These are phyloP conservation scores for Furcasterigmium sp. DNA, from an alignment of 2,329 filamentous ascomycete genomes.

Conservation along the genomic window DNA sequence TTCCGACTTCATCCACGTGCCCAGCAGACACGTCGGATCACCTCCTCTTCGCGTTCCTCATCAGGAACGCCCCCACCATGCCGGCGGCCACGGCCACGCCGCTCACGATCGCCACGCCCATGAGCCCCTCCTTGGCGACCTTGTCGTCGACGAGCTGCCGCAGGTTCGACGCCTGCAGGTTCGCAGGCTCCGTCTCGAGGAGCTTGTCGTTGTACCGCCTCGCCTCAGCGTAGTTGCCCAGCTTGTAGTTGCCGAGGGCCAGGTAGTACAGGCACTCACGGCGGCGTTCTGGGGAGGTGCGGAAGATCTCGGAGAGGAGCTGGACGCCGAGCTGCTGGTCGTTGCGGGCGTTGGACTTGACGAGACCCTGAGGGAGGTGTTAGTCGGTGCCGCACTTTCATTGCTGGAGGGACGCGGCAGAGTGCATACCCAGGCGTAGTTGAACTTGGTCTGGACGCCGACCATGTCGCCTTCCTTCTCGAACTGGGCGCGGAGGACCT, in stretches of 20 bases:
- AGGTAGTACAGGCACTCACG: slow-evolving; percentile 98
- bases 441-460: slow-evolving; percentile 97
- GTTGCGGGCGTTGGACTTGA: slow-evolving; percentile 78
- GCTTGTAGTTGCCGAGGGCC: slow-evolving; percentile 94
- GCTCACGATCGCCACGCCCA: slow-evolving; percentile 92
- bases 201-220: slow-evolving; percentile 91
- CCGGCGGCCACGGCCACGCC: slow-evolving; percentile 89
- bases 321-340: slow-evolving; percentile 95
- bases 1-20: background rate
- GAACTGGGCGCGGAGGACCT: slow-evolving; percentile 88
- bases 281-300: slow-evolving; percentile 83
- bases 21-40: slow-evolving; percentile 17
- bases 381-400: too few relatives aligned
- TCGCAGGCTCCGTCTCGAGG: slow-evolving; percentile 83
- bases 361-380: slow-evolving; percentile 66
- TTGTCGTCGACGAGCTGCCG: slow-evolving; percentile 89
- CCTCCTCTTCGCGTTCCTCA: slow-evolving; percentile 67
- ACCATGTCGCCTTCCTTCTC: slow-evolving; percentile 98
- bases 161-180: slow-evolving; percentile 85
- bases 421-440: slow-evolving; percentile 84
- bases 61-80: slow-evolving; percentile 82
- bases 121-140: slow-evolving; percentile 87
- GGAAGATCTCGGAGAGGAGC: slow-evolving; percentile 94
- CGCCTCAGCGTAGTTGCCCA: slow-evolving; percentile 95
- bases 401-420: background rate